Conservation (phyloP, 768 basidiomycete genomes). For the Tulasnella sp. region DNA sequence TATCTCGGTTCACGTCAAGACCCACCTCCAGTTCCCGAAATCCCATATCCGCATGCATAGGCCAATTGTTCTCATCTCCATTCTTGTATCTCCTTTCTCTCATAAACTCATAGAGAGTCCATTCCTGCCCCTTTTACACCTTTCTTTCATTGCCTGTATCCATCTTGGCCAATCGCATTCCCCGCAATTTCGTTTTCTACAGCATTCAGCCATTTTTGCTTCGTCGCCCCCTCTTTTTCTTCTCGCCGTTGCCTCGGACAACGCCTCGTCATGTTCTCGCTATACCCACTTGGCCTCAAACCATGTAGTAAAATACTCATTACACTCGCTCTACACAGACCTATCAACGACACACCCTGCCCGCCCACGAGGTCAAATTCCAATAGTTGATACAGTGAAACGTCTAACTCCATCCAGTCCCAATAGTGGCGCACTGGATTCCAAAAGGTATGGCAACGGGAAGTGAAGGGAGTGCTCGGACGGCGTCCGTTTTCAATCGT, state of each 20-base stretch:
- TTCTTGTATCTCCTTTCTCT: not conserved
- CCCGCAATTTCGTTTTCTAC: too few species aligned
- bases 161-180: too few species aligned
- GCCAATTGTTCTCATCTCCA: not conserved
- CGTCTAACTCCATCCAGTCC: not conserved
- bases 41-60: too few species aligned
- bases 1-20: too few species aligned
- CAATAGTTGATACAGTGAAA: not conserved
- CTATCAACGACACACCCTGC: not conserved
- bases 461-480: not conserved
- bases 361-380: not conserved
- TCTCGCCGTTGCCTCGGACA: too few species aligned
- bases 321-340: not conserved
- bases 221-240: too few species aligned
- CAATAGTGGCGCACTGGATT: not conserved
- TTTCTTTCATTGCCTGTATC: too few species aligned
- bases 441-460: not conserved
- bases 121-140: too few species aligned
- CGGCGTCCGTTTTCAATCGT: not conserved
- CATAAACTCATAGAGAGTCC: not conserved
- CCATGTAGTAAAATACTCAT: not conserved
- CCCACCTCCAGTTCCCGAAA: too few species aligned
- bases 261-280: too few species aligned
- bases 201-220: too few species aligned
- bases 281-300: not conserved